These are phyloP conservation scores for Colletotrichum shisoi DNA, from an alignment of 2,329 filamentous ascomycete species.

Conservation along the genomic window DNA sequence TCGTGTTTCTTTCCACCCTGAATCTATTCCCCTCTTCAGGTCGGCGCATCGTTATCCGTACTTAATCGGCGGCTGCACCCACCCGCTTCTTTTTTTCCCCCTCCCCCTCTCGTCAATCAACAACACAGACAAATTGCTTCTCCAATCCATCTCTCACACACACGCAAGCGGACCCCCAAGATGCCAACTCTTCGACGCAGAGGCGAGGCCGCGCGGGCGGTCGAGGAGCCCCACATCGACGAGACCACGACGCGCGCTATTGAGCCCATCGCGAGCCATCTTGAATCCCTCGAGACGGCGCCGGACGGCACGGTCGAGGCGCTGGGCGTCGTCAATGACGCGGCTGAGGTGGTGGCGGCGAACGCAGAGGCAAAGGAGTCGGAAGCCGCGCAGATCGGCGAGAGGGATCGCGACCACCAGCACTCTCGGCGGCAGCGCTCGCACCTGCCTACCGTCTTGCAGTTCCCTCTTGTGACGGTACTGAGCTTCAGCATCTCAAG, in stretches of 20 bases:
- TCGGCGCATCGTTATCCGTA: conserved; percentile 17
- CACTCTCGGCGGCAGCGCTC: conserved; percentile 40
- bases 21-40: conserved; percentile 19
- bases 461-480: conserved; percentile 62
- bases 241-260: conserved; percentile 36
- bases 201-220: conserved; percentile 25
- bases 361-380: conserved; percentile 8
- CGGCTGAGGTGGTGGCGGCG: conserved; percentile 25
- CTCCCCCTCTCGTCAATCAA: not conserved
- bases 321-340: conserved; percentile 38
- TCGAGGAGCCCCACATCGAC: conserved; percentile 27
- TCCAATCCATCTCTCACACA: not conserved
- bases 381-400: conserved; percentile 25
- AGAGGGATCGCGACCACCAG: conserved; percentile 33
- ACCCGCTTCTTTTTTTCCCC: not conserved
- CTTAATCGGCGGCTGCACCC: not conserved
- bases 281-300: conserved; percentile 35
- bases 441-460: conserved; percentile 55
- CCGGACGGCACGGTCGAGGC: conserved; percentile 36
- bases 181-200: conserved; percentile 39
- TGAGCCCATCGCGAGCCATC: conserved; percentile 38
- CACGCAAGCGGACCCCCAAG: not conserved
- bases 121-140: conserved; percentile 4
- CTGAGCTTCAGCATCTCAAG: conserved; percentile 70
- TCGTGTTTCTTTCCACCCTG: conserved; percentile 10